Base-by-base conservation (phyloP, 257 asterid species). In the Nicotiana tomentosiformis region DNA sequence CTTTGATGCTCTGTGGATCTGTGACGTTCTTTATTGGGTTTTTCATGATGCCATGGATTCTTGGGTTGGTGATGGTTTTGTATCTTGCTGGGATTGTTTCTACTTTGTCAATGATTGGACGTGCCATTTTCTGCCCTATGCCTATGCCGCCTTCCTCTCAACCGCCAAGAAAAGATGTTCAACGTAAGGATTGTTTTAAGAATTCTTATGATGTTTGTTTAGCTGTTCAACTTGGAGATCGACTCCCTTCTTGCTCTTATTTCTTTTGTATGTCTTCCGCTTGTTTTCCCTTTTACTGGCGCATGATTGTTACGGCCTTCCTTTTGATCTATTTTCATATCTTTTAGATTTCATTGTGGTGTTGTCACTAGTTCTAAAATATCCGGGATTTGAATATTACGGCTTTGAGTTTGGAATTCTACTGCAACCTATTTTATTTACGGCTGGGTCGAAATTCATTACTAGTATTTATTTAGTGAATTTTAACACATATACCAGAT, bases 1-100 rank as follows among this genome's bases (percentile, higher is more conserved):
- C 95, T 26, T 70, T 93, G 82, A 95, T 93, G 98, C 81, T 95
- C 2, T 93, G 98, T 46, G 97, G 97, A 91, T 95, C 98, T 60
- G 89, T 93, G 62, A 95, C 97, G 82, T 93, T 95, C 81, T 93
- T 95, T 77, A 91, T 96, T 17, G 99, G 99, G 70, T 96, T 96
- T 82, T 49, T 96, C 26, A 84, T 96, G 94, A 92, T 96, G 97
- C 99, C 99, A 5, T 96, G 99, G 99, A 95, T 96, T n/a, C 76
- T 96, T n/a, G 97, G 93, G 26, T 90, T 92, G 89, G 95, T 90
- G 4, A 68, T 93, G 53, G 78, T 94, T 84, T 86, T 91, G 82
- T 96, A 93, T 83, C 85, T 92, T 49, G 97, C 94, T 66, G 99
- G 95, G 77, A 77, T 94, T n/a, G 86, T 94, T 87, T 93, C 99